These are phyloP conservation scores for Athelia psychrophila DNA, from an alignment of 1,284 basidiomycete species.

Conservation along the genomic window DNA sequence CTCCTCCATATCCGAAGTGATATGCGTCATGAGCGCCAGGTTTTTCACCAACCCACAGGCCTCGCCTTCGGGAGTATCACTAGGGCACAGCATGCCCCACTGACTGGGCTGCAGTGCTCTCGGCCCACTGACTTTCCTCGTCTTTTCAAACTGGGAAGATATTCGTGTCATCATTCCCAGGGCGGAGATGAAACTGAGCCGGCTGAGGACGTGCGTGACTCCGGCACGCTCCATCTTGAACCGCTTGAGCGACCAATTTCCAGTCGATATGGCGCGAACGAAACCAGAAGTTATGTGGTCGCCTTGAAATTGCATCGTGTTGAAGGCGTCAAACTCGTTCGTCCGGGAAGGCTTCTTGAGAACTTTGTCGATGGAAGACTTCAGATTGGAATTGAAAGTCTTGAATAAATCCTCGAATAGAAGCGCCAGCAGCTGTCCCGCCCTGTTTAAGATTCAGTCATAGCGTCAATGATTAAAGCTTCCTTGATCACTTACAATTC, in stretches of 20 bases:
- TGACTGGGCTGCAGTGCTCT: conserved; percentile 97
- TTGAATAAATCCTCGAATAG: conserved; percentile 99
- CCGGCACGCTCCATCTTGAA: conserved; percentile 99
- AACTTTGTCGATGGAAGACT: conserved; percentile 96
- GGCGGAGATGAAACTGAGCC: conserved; percentile 95
- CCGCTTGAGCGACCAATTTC: conserved; percentile 98
- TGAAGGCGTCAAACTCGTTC: conserved; percentile 93
- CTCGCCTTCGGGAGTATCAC: conserved; percentile 99
- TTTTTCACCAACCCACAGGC: conserved; percentile 99
- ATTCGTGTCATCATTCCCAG: conserved; percentile 99
- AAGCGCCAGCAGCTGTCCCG: conserved; percentile 93
- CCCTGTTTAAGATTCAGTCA: conserved; percentile 44
- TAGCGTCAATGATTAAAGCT: conserved; percentile 8
- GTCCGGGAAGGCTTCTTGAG: conserved; percentile 96
- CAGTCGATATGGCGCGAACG: conserved; percentile 96
- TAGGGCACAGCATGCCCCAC: conserved; percentile 99
- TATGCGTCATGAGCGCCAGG: conserved; percentile 98
- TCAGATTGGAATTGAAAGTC: conserved; percentile 96
- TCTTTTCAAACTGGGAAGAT: conserved; percentile 99
- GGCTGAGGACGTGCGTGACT: conserved; percentile 96
- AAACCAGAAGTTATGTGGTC: conserved; percentile 97
- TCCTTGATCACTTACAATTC: conserved; percentile 69
- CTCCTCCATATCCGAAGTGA: conserved; percentile 98
- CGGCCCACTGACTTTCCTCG: conserved; percentile 97
- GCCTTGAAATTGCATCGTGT: conserved; percentile 90